Conservation (phyloP, 345 rosid species). For the Leavenworthia alabamica region DNA sequence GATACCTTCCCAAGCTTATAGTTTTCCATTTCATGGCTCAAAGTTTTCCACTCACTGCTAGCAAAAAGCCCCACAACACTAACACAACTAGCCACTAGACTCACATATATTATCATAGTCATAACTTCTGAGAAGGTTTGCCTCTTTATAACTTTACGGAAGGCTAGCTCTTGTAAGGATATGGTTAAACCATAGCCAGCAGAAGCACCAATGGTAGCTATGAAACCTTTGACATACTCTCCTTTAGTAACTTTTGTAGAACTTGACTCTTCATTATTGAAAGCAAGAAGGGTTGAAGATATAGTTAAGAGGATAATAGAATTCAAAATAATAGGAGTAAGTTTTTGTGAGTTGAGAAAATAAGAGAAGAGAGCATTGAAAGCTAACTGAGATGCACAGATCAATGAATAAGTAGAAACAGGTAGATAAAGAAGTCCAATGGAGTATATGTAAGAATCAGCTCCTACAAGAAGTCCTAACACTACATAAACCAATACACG, state of each 20-base stretch:
- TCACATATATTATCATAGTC: conserved; percentile 29
- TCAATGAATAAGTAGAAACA: conserved; percentile 35
- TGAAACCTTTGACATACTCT: too few relatives aligned
- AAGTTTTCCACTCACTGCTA: conserved; percentile 36
- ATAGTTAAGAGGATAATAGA: conserved; percentile 35
- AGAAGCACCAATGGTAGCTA: too few relatives aligned
- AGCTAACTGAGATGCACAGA: conserved; percentile 33
- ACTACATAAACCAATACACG: conserved; percentile 30
- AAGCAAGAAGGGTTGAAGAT: conserved; percentile 41
- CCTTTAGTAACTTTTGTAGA: too few relatives aligned
- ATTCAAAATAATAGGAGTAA: conserved; percentile 35
- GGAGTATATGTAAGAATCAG: conserved; percentile 33
- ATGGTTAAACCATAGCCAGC: too few relatives aligned
- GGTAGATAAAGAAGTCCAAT: conserved; percentile 41
- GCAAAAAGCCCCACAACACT: conserved; percentile 30
- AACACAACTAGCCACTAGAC: conserved; percentile 17
- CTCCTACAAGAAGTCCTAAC: conserved; percentile 39
- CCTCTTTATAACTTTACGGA: too few relatives aligned
- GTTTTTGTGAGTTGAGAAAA: conserved; percentile 34
- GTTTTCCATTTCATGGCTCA: conserved; percentile 14
- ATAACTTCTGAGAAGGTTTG: conserved; percentile 14
- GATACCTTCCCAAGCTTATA: conserved; percentile 17
- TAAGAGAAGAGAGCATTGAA: conserved; percentile 41
- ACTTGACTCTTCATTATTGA: conserved; percentile 17
- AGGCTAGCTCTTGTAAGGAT: too few relatives aligned